Base-by-base conservation (phyloP, 2,329 filamentous ascomycete genomes). In the Dothistroma septosporum region DNA sequence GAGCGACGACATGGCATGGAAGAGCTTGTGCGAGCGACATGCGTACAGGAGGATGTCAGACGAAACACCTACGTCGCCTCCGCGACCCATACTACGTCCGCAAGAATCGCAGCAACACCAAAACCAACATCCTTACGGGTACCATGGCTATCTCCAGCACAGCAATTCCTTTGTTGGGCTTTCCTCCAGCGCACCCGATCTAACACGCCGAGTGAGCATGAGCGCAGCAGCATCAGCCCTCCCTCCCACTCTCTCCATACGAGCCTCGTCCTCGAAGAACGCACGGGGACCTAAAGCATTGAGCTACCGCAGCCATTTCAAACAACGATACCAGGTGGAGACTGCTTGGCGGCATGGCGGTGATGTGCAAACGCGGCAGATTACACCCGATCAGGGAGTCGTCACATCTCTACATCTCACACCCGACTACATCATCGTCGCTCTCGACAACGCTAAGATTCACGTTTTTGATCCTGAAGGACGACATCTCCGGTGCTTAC, bases 1-100 rank as follows among this genome's bases (percentile, higher is more conserved):
- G 54, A 93, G 89, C 72, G 94, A 99, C 75, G 94, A 99, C 75
- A 92, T 97, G 77, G 96, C 94, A 0, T 99, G 94, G 94, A 97
- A 96, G 79, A 91, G 94, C 63, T 83, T 99, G 21, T 97, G 93
- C 74, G 91, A 95, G 66, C 97, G 96, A 77, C 93, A 96, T 75
- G 92, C 94, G 63, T 99, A 96, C 75, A 86, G 84, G 53, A 76
- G 81, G 55, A 73, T 83, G 55, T 81, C 82, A 76, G 75, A 81
- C 64, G 77, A 79, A 57, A 57, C 62, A 31, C 65, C 62, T 10
- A 55, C 63, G 2, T 64, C 68, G 24, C 55, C 62, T 11, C 58
- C 64, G 22, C 59, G 68, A 41, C 63, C 65, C 4, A 67, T 66
- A 47, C 67, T 63, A 12, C 50, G 50, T 14, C 58, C 53, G 31